A percentile compares a stretch with the other conserved stretches of the same genome.
Evolutionary conservation across 352 stramenopile species (phyloP).

Genomic region (Pythium oligandrum): DNA sequence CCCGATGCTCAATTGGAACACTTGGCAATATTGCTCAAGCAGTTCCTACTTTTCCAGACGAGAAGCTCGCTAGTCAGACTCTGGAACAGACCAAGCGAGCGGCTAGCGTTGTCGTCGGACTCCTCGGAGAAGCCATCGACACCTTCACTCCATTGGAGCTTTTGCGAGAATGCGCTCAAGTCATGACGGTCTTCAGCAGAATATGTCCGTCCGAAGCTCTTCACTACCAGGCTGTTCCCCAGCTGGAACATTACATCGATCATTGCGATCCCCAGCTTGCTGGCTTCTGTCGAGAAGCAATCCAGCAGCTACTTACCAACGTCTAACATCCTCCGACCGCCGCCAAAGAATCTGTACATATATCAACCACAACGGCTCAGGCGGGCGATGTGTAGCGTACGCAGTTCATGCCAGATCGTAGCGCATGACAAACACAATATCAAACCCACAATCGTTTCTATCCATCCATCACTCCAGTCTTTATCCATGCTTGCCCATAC

Average conservation of each 20-base stretch:
- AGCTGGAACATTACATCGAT: conserved; percentile 46
- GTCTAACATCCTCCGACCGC: not conserved
- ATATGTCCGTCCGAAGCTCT: conserved; percentile 34
- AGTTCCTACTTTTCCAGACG: conserved; percentile 38
- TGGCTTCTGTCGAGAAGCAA: conserved; percentile 42
- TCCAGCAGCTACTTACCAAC: conserved; percentile 11
- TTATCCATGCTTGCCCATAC: too few species aligned
- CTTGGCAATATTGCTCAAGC: conserved; percentile 64
- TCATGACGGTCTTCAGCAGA: conserved; percentile 44
- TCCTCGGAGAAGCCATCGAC: conserved; percentile 42
- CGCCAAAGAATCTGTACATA: too few species aligned
- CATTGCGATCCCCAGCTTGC: conserved; percentile 64
- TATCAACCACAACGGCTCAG: too few species aligned
- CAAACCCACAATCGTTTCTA: too few species aligned
- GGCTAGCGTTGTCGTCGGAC: conserved; percentile 33
- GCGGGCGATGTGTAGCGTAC: too few species aligned
- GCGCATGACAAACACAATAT: too few species aligned
- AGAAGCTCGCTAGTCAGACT: conserved; percentile 24
- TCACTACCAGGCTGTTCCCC: conserved; percentile 17
- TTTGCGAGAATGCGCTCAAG: conserved; percentile 64
- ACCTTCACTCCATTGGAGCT: conserved; percentile 64
- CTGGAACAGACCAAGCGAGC: conserved; percentile 48
- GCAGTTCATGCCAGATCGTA: too few species aligned
- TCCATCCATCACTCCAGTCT: too few species aligned
- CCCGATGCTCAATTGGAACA: conserved; percentile 56